Evolutionary conservation across 208 protist genomes (phyloP), one percentile per base, ranked within the genome.

Genomic region (Trypanosoma brucei): DNA sequence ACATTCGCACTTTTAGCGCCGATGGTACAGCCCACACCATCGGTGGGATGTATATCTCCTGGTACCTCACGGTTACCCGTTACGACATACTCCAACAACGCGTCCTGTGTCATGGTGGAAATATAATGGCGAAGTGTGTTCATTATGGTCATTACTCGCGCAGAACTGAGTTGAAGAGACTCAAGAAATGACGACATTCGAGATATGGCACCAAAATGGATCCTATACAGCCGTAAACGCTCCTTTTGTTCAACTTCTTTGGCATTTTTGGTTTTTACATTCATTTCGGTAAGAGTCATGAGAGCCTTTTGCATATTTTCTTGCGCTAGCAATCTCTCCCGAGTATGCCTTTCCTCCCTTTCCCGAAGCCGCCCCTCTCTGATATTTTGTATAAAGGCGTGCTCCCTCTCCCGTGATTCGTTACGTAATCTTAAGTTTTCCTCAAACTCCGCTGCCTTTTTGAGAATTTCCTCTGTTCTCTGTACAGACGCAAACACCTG

Each of bases 31-130:
- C 14, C 8, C 1, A 30, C 8, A 30, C 59, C 61, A 30, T 69
- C 49, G n/a, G 62, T 53, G n/a, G 73, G 72, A 45, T 65, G 40
- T 70, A 94, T 87, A 59, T 94, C 88, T 0, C 33, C 22, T 0
- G 88, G 88, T n/a, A 94, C 78, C 46, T 73, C 52, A 2, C 56
- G 55, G n/a, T 64, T 76, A 3, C 88, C 88, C 9, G 82, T 84
- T 14, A 94, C 84, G 7, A 91, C 14, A 58, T 68, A 94, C 72
- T 94, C 88, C 2, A 94, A 71, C 34, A 94, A 62, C 31, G 89
- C 82, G 46, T 94, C 84, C 0, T 78, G 76, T 3, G 80, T 79
- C 60, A 94, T 80, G n/a, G 31, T 62, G 31, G 59, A 62, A 13
- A 86, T 13, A 9, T 79, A 59, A 11, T 65, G 39, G 0, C 61